Conservation (phyloP, 805 yeast genomes). For the Wickerhamomyces xylosicus region DNA sequence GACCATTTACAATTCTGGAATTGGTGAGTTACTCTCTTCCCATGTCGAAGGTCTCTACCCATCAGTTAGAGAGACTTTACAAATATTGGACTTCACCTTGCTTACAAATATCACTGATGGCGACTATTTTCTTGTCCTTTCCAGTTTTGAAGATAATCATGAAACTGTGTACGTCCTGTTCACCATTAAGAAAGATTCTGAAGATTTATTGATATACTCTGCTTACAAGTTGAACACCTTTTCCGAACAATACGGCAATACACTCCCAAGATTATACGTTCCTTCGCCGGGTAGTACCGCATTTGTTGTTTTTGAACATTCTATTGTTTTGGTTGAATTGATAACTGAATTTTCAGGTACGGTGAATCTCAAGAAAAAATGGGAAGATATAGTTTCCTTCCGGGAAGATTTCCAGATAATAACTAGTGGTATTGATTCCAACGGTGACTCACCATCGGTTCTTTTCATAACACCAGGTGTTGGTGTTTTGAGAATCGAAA, state of each 20-base stretch:
- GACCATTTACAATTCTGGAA: constrained; percentile 25
- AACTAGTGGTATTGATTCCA: constrained; percentile 39
- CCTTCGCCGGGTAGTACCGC: constrained; percentile 54
- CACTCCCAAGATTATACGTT: constrained; percentile 38
- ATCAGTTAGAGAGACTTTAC: constrained; percentile 38
- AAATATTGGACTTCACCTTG: constrained; percentile 54
- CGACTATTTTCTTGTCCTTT: constrained; percentile 35
- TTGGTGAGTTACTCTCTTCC: constrained; percentile 26
- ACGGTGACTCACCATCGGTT: constrained; percentile 32
- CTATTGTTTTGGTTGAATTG: constrained; percentile 59
- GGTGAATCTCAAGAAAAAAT: constrained; percentile 33
- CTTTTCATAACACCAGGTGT: constrained; percentile 38
- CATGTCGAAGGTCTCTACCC: constrained; percentile 39
- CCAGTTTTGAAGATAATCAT: no score
- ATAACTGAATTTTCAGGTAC: constrained; percentile 24
- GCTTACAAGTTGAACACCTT: constrained; percentile 55
- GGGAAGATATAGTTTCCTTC: constrained; percentile 75
- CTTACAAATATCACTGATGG: constrained; percentile 25
- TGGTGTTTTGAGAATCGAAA: constrained; percentile 55
- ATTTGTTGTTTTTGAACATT: constrained; percentile 45
- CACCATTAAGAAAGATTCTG: constrained; percentile 39
- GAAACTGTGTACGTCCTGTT: constrained; percentile 45
- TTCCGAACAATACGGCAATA: constrained; percentile 18
- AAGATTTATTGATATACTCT: constrained; percentile 47
- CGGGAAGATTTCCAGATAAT: constrained; percentile 40